A percentile compares a stretch with the other conserved stretches of the same genome.
Evolutionary conservation across 2,329 filamentous ascomycete genomes (phyloP).

Genomic region (Torrubiellomyces zombiae): DNA sequence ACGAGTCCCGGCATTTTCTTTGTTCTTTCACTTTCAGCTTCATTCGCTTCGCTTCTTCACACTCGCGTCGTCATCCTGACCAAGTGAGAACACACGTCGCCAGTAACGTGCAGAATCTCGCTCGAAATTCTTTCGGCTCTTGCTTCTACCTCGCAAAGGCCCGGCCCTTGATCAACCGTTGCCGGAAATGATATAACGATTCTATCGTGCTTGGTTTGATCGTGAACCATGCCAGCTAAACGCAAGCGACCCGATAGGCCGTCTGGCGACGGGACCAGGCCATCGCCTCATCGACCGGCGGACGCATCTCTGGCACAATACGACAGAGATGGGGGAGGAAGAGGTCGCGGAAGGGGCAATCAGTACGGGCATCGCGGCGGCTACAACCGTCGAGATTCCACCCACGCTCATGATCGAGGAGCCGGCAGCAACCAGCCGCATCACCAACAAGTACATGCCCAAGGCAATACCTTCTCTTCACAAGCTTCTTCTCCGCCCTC

Average conservation of each 20-base stretch:
- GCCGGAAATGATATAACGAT: slow-evolving; percentile 19
- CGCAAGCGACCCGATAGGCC: slow-evolving; percentile 39
- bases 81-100: too few species aligned
- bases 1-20: too few species aligned
- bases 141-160: too few species aligned
- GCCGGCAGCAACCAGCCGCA: slow-evolving; percentile 8
- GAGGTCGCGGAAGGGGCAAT: slow-evolving; percentile 23
- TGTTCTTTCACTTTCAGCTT: too few species aligned
- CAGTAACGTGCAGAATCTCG: too few species aligned
- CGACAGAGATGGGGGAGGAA: slow-evolving; percentile 34
- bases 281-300: slow-evolving; percentile 45
- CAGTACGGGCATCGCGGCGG: slow-evolving; percentile 22
- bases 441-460: slow-evolving; percentile 8
- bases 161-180: neutral
- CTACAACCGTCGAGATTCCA: slow-evolving; percentile 34
- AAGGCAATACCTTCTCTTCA: slow-evolving; percentile 7
- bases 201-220: slow-evolving; percentile 4
- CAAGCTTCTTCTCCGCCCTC: slow-evolving; percentile 10
- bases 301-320: slow-evolving; percentile 39
- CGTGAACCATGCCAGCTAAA: slow-evolving; percentile 36
- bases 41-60: too few species aligned
- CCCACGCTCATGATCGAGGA: slow-evolving; percentile 17
- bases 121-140: too few species aligned
- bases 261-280: slow-evolving; percentile 32
- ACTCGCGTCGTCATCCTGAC: too few species aligned